These are phyloP conservation scores for Solanum virginianum DNA, from an alignment of 257 asterid species.

Conservation along the genomic window DNA sequence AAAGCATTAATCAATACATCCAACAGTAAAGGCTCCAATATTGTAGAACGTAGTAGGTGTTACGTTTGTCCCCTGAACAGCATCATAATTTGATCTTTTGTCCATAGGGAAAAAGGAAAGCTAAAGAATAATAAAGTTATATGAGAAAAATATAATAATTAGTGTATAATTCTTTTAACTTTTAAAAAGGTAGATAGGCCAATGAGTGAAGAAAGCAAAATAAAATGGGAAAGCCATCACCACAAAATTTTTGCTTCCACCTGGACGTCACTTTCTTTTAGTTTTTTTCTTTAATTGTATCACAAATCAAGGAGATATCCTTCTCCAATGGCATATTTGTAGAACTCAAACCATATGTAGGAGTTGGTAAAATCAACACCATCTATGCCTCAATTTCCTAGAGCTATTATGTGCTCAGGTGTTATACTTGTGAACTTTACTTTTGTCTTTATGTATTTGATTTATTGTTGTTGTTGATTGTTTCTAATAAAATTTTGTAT, in stretches of 20 bases:
- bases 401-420: no score
- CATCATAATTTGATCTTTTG: conserved; percentile 72
- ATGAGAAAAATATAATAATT: no score
- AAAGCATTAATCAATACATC: conserved; percentile 80
- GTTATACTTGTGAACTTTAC: no score
- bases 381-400: no score
- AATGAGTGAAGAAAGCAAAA: background rate
- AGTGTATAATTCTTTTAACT: background rate
- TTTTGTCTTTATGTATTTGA: no score
- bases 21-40: conserved; percentile 78
- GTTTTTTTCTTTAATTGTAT: no score
- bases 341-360: conserved; percentile 88
- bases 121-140: no score
- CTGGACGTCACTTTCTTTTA: conserved; percentile 15
- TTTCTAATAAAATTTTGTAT: no score
- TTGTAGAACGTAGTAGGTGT: conserved; percentile 88
- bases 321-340: conserved; percentile 60
- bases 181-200: background rate
- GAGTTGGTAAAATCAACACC: conserved; percentile 61
- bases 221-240: conserved; percentile 3
- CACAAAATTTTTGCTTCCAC: background rate
- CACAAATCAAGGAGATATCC: conserved; percentile 69
- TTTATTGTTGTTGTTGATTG: no score
- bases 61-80: conserved; percentile 73
- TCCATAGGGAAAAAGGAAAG: conserved; percentile 28